Percentiles rank a stretch among this genome's conserved stretches.
Conservation (phyloP, 2,329 filamentous ascomycete genomes). For the Xylaria sp. region DNA sequence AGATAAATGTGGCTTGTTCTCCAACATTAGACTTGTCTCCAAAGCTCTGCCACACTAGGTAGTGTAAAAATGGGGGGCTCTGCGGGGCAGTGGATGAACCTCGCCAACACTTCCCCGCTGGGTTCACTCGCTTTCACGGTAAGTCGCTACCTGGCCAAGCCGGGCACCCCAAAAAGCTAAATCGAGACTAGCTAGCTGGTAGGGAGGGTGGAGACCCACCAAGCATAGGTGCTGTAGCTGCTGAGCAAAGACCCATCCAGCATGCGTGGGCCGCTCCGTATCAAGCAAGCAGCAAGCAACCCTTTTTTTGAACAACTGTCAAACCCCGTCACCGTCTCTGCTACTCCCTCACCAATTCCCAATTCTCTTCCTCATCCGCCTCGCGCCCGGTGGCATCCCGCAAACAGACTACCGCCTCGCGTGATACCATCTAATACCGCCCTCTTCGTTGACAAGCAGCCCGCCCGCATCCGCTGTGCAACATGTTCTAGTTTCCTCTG, state of each 20-base stretch:
- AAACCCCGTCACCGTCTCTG: constrained; percentile 6
- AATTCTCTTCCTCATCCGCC: not conserved
- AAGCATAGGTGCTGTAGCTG: not conserved
- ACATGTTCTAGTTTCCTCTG: constrained; percentile 44
- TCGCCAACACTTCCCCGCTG: constrained; percentile 19
- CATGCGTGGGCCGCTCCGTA: too few relatives aligned
- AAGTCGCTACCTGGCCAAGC: not conserved
- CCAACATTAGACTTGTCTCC: not conserved
- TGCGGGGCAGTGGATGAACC: constrained; percentile 27
- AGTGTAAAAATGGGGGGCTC: constrained; percentile 11
- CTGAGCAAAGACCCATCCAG: constrained; percentile 2
- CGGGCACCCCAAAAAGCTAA: constrained; percentile 8
- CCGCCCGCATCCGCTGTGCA: constrained; percentile 35
- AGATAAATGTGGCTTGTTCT: not conserved
- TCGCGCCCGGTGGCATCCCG: constrained; percentile 16
- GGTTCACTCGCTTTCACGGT: not conserved
- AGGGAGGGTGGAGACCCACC: not conserved
- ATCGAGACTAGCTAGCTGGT: constrained; percentile 11
- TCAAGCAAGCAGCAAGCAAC: constrained; percentile 9
- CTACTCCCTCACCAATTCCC: not conserved
- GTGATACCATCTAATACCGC: not conserved
- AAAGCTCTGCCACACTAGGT: not conserved
- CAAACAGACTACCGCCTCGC: constrained; percentile 6
- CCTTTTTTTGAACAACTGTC: constrained; percentile 24
- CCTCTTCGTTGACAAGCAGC: constrained; percentile 27